A percentile compares a stretch with the other conserved stretches of the same genome.
phyloP scores from a whole-genome alignment of 768 basidiomycete species.

The Melanogaster broomeanus region DNA sequence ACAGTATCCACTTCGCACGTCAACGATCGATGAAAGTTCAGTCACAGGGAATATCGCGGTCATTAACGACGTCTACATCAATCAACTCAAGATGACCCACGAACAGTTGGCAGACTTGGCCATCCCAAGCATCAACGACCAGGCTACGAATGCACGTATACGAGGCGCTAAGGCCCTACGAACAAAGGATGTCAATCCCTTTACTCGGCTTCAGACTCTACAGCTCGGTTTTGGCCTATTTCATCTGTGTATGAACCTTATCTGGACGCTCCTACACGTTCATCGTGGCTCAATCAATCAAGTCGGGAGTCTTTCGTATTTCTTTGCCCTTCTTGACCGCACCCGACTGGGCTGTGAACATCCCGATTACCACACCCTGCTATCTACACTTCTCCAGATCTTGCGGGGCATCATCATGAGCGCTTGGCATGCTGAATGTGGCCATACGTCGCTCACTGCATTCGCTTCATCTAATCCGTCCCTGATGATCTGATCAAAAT shows the following conservation, averaged over 20 bases:
- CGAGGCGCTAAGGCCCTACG: constrained; percentile 16
- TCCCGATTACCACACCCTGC: constrained; percentile 37
- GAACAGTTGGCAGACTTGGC: constrained; percentile 13
- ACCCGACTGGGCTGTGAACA: constrained; percentile 29
- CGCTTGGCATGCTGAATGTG: constrained; percentile 31
- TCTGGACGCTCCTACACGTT: constrained; percentile 30
- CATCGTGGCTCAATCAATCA: constrained; percentile 29
- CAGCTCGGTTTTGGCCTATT: constrained; percentile 33
- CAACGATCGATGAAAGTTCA: constrained; percentile 8
- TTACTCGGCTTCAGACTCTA: constrained; percentile 21
- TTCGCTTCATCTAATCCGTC: constrained; percentile 28
- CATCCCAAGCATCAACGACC: constrained; percentile 31
- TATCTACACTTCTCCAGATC: constrained; percentile 26
- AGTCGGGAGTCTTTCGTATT: constrained; percentile 28
- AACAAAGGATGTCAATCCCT: constrained; percentile 20
- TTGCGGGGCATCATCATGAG: constrained; percentile 34
- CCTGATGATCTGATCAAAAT: constrained; percentile 12
- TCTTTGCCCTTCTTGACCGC: constrained; percentile 31
- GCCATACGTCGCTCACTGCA: constrained; percentile 2
- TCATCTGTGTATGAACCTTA: constrained; percentile 36
- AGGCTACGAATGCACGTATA: constrained; percentile 20
- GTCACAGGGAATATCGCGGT: neutral
- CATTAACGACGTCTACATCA: neutral
- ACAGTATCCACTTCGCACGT: neutral
- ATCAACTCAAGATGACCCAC: neutral